Evolutionary conservation across 768 basidiomycete genomes (phyloP), one percentile per base, ranked within the genome.

Genomic region (Leccinum ochraceum): DNA sequence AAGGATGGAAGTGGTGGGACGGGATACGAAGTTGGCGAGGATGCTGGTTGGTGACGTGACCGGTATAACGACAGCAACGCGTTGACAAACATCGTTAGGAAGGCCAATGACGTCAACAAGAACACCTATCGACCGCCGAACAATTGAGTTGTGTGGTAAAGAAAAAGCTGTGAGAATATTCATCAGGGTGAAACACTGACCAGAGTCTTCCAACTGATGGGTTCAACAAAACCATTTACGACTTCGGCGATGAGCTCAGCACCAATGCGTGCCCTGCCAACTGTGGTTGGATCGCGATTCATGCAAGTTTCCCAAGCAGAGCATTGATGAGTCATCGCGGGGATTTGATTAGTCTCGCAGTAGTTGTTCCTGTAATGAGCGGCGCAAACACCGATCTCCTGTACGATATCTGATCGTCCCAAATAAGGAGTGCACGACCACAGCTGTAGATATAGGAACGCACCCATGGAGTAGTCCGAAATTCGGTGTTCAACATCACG

Each of bases 221-320:
- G 90, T 71, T 99, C 96, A 14, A 98, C 92, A 71, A 99, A 99
- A 1, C 93, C 88, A 72, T 98, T 97, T 63, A 98, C 88, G 49
- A 98, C 90, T 70, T 97, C 95, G 56, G 94, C 96, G 74, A 98
- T 88, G 59, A 97, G 86, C 80, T 98, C 94, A 59, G 95, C 95
- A 49, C 91, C 88, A 65, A 99, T 89, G 67, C 85, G 87, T 60
- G 94, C 92, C 60, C 94, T 90, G 1, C 94, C 94, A 46, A 95
- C 85, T 44, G 89, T 87, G 20, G 88, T 86, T 57, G 95, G 94
- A 79, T 98, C 95, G 60, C 92, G 88, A 75, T 90, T 88, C 95
- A 97, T 96, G 72, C 95, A 98, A 6, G 85, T 84, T 70, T 96
- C 92, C 96, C 96, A 98, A 61, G 83, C 84, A 52, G 83, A 83